These are phyloP conservation scores for Petunia secreta DNA, from an alignment of 257 asterid species.

Conservation along the genomic window DNA sequence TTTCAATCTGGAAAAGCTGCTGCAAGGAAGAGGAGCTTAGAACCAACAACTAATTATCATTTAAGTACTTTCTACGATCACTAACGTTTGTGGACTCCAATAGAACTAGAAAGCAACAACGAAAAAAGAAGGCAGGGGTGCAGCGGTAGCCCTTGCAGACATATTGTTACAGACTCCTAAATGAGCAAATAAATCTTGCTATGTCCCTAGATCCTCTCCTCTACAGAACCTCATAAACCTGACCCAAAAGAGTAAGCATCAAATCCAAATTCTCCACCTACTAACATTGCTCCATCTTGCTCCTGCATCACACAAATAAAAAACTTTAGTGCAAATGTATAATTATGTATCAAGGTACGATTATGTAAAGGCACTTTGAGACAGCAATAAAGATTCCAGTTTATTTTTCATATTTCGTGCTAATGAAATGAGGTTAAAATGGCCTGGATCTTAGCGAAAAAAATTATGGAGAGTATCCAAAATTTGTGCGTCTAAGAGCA, in stretches of 20 bases:
- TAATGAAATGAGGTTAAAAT: neutral
- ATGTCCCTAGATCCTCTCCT: neutral
- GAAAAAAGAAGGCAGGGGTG: neutral
- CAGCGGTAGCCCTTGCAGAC: neutral
- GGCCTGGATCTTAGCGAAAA: neutral
- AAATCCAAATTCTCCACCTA: conserved; percentile 59
- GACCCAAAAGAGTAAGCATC: conserved; percentile 61
- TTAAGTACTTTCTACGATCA: neutral
- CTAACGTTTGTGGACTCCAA: neutral
- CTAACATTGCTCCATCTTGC: conserved; percentile 52
- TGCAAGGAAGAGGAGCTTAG: neutral
- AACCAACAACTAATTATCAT: neutral
- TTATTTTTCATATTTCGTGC: no score
- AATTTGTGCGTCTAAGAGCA: neutral
- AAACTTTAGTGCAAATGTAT: neutral
- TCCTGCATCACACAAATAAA: conserved; percentile 57
- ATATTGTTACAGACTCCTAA: conserved; percentile 11
- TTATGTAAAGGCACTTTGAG: neutral
- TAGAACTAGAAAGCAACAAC: neutral
- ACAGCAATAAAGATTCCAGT: no score
- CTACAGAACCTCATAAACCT: conserved; percentile 41
- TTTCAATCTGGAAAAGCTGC: no score
- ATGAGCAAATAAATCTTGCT: neutral
- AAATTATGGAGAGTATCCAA: neutral
- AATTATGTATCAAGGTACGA: neutral